These are phyloP conservation scores for Ballota nigra DNA, from an alignment of 257 asterid species.

Conservation along the genomic window DNA sequence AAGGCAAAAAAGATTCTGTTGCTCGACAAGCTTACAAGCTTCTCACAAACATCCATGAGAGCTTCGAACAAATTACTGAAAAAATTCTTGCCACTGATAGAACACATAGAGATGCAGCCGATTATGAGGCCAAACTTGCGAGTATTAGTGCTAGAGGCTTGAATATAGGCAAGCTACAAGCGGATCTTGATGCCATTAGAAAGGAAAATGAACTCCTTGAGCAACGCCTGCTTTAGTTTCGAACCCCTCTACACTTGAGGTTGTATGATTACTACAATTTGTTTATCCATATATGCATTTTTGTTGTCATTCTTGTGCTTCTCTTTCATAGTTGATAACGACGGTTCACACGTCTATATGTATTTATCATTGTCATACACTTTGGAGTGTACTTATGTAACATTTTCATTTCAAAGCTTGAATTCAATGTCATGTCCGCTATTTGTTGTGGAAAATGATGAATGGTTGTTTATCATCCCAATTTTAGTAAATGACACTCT, in stretches of 20 bases:
- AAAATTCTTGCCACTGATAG: conserved; percentile 57
- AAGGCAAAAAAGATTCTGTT: conserved; percentile 66
- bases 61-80: conserved; percentile 68
- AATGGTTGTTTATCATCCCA: not conserved
- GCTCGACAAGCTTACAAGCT: conserved; percentile 66
- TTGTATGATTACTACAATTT: too few relatives aligned
- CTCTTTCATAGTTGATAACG: not conserved
- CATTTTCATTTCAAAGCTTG: not conserved
- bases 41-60: conserved; percentile 59
- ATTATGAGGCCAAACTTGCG: conserved; percentile 69
- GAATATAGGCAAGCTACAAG: conserved; percentile 56
- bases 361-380: not conserved
- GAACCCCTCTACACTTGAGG: not conserved
- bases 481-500: too few relatives aligned
- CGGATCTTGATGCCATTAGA: conserved; percentile 64
- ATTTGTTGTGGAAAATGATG: too few relatives aligned
- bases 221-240: conserved; percentile 24
- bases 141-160: conserved; percentile 42
- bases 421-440: not conserved
- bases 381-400: not conserved
- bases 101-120: conserved; percentile 54
- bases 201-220: conserved; percentile 69
- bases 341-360: not conserved
- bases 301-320: not conserved
- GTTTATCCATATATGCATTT: not conserved